Evolutionary conservation across 202 grass and related monocot genomes (phyloP).

Genomic region (Alloteropsis angusta): DNA sequence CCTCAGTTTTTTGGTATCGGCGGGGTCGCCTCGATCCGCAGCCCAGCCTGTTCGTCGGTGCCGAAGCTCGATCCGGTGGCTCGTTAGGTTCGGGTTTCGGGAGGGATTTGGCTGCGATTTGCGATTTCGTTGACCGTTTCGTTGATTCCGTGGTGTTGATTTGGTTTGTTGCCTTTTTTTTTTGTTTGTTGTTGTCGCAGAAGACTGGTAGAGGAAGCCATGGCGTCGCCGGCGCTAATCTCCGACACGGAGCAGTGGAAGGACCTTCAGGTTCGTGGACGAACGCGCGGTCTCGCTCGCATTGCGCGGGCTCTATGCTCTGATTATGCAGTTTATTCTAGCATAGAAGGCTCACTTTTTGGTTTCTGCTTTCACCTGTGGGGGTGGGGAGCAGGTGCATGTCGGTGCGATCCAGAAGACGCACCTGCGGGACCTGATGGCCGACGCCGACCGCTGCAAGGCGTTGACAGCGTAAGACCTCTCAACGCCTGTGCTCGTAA

Average conservation of each 20-base stretch:
- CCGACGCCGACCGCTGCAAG: conserved; percentile 65
- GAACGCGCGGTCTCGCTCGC: background rate
- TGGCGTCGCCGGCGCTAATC: conserved; percentile 75
- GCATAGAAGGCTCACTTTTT: background rate
- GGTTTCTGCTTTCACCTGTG: background rate
- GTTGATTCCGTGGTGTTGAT: background rate
- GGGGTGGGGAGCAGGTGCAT: conserved; percentile 45
- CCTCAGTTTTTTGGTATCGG: background rate
- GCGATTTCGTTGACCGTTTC: background rate
- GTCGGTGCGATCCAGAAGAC: conserved; percentile 60
- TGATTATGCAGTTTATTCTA: background rate
- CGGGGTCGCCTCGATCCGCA: background rate
- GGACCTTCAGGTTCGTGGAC: conserved; percentile 48
- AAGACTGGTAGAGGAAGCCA: conserved; percentile 16
- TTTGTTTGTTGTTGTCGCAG: background rate
- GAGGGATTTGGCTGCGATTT: background rate
- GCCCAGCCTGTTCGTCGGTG: background rate
- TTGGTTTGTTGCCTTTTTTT: background rate
- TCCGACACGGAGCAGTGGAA: conserved; percentile 78
- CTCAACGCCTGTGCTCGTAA: background rate
- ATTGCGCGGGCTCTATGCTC: conserved; percentile 1
- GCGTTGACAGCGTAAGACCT: conserved; percentile 75
- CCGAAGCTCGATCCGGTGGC: background rate
- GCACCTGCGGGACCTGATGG: conserved; percentile 82
- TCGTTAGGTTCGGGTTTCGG: background rate